Conservation (phyloP, 441 rosid genomes). For the Jatropha multifida region DNA sequence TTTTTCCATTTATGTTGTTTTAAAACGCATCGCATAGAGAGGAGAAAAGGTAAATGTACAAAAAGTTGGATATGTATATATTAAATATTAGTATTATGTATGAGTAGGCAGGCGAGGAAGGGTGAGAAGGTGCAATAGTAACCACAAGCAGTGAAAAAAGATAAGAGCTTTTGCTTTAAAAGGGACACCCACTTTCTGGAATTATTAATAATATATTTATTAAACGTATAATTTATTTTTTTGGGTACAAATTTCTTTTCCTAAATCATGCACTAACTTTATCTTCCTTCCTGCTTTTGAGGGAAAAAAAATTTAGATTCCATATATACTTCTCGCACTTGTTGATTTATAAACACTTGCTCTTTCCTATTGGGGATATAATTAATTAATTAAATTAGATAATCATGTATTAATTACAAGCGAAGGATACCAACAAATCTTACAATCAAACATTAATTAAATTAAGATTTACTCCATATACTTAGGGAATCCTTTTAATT, state of each 20-base stretch:
- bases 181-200: constrained; percentile 90
- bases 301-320: constrained; percentile 56
- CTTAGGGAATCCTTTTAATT: constrained; percentile 9
- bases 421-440: constrained; percentile 26
- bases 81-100: no score
- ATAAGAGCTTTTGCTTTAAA: constrained; percentile 59
- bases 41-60: constrained; percentile 24
- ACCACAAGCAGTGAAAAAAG: constrained; percentile 47
- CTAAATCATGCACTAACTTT: constrained; percentile 42
- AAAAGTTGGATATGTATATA: constrained; percentile 6
- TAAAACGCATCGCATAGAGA: neutral
- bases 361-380: constrained; percentile 28
- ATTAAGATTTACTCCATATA: constrained; percentile 25
- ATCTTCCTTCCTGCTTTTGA: constrained; percentile 72
- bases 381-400: constrained; percentile 20
- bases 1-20: constrained; percentile 19
- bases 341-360: constrained; percentile 22
- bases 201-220: constrained; percentile 28
- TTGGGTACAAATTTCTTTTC: constrained; percentile 21
- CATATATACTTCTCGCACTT: constrained; percentile 31
- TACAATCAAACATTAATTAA: constrained; percentile 12
- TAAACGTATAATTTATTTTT: neutral
- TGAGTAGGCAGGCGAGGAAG: neutral
- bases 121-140: constrained; percentile 29
- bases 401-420: constrained; percentile 24